These are phyloP conservation scores for Xylaria palmicola DNA, from an alignment of 495 filamentous ascomycete species.

Conservation along the genomic window DNA sequence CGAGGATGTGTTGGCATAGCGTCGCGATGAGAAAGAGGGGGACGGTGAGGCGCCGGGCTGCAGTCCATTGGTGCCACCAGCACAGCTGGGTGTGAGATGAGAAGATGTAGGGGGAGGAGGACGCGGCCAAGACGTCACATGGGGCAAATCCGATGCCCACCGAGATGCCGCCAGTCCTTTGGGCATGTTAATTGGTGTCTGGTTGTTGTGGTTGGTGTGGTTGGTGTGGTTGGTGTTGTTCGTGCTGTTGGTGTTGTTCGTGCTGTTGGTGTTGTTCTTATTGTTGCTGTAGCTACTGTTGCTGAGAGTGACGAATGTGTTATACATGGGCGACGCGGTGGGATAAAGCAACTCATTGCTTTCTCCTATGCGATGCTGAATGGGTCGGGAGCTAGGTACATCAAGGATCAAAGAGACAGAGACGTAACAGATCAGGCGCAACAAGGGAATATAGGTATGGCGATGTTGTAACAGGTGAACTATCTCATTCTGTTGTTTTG, in stretches of 20 bases:
- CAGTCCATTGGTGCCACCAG: not conserved
- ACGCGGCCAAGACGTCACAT: not conserved
- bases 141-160: constrained; percentile 8
- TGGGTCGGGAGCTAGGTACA: not conserved
- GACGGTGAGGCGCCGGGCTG: not conserved
- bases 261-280: no score
- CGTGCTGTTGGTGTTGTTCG: no score
- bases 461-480: not conserved
- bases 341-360: no score
- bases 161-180: constrained; percentile 14
- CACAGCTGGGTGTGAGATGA: not conserved
- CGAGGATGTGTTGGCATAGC: not conserved
- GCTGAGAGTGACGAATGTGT: no score
- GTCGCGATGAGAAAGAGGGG: not conserved
- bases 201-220: not conserved
- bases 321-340: no score
- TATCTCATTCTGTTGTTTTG: not conserved
- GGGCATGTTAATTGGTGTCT: not conserved
- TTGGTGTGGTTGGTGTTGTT: no score
- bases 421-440: not conserved
- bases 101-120: not conserved
- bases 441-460: not conserved
- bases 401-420: not conserved
- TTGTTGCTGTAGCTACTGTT: no score
- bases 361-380: not conserved